Evolutionary conservation across 73 alveolate species (phyloP).

Genomic region (Tetrahymena thermophila): DNA sequence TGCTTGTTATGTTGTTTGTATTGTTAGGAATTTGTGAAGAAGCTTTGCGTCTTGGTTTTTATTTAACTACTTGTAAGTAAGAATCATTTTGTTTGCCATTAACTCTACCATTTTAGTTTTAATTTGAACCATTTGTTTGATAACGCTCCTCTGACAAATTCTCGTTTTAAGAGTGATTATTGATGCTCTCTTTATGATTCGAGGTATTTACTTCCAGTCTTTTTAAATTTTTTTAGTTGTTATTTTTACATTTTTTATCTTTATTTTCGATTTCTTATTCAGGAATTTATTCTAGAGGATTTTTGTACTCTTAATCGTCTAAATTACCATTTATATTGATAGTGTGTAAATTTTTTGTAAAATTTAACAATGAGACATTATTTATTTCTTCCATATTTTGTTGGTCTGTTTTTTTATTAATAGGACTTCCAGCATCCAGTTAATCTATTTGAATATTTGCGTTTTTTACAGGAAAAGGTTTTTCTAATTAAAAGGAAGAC

Average conservation of each 20-base stretch:
- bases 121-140: not conserved
- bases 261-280: not conserved
- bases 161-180: not conserved
- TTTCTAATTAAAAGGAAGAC: not conserved
- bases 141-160: not conserved
- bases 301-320: not conserved
- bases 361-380: not conserved
- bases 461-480: not conserved
- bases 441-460: not conserved
- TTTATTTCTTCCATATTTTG: not conserved
- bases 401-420: not conserved
- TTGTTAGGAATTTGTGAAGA: not conserved
- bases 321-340: not conserved
- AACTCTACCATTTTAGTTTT: not conserved
- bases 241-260: not conserved
- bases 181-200: not conserved
- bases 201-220: not conserved
- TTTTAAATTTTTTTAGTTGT: not conserved
- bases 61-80: not conserved
- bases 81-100: not conserved
- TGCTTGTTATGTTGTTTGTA: not conserved
- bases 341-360: not conserved
- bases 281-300: not conserved
- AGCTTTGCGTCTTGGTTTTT: not conserved
- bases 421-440: not conserved